Evolutionary conservation across 768 basidiomycete species (phyloP).

Genomic region (Tricholoma terreum): DNA sequence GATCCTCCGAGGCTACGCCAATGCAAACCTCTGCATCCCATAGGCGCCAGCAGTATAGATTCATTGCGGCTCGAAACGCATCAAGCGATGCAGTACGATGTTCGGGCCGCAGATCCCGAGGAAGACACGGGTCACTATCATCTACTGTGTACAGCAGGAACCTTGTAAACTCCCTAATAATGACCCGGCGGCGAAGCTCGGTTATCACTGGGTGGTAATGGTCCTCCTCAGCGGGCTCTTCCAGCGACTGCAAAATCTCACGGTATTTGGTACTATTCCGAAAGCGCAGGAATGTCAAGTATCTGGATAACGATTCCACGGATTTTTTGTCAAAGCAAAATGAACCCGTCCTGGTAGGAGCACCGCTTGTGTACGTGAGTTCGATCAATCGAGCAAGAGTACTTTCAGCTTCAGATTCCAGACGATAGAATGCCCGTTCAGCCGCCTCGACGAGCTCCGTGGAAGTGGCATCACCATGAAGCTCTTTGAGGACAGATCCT

Average conservation of each 20-base stretch:
- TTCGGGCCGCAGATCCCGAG: conserved; percentile 10
- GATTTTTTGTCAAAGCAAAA: conserved; percentile 27
- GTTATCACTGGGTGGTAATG: conserved; percentile 27
- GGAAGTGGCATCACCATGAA: conserved; percentile 34
- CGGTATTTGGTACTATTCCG: conserved; percentile 50
- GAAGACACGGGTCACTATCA: conserved; percentile 3
- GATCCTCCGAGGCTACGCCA: conserved; percentile 50
- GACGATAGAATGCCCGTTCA: conserved; percentile 38
- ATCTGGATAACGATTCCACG: conserved; percentile 43
- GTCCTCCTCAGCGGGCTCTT: conserved; percentile 16
- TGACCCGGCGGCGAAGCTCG: conserved; percentile 28
- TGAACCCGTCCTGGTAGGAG: conserved; percentile 21
- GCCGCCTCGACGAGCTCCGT: conserved; percentile 36
- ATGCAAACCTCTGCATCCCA: conserved; percentile 50
- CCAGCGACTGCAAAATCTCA: conserved; percentile 33
- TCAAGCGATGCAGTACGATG: conserved; percentile 12
- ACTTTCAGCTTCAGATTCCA: conserved; percentile 42
- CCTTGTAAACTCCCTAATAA: conserved; percentile 29
- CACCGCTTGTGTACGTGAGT: conserved; percentile 27
- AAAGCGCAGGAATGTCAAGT: conserved; percentile 55
- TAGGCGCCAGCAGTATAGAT: conserved; percentile 47
- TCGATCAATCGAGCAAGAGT: conserved; percentile 35
- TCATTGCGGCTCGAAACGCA: conserved; percentile 32
- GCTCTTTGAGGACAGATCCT: conserved; percentile 42
- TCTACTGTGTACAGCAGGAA: conserved; percentile 27